Conservation (phyloP, 2,329 filamentous ascomycete genomes). For the Cladosporium halotolerans region DNA sequence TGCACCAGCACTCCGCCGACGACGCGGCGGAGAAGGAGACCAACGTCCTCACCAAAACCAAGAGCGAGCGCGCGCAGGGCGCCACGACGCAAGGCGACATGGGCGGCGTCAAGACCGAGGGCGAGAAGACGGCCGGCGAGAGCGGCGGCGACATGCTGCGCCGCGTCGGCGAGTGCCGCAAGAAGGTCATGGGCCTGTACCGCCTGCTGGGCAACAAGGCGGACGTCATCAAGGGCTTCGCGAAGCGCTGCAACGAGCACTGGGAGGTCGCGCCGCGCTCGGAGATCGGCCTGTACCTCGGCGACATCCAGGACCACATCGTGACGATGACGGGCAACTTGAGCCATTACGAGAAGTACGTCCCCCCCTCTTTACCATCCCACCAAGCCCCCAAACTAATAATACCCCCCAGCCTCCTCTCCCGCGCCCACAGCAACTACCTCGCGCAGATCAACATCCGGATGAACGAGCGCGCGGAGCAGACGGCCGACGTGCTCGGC, state of each 20-base stretch:
- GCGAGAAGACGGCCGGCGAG: conserved; percentile 36
- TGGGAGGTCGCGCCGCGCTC: conserved; percentile 93
- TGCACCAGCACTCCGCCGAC: conserved; percentile 57
- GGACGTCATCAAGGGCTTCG: conserved; percentile 98
- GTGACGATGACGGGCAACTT: conserved; percentile 97
- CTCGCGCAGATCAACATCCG: conserved; percentile 98
- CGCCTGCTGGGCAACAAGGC: conserved; percentile 92
- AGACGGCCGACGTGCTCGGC: conserved; percentile 89
- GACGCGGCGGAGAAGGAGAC: conserved; percentile 18
- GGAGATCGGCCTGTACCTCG: conserved; percentile 94
- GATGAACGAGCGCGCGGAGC: conserved; percentile 96
- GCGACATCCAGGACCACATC: conserved; percentile 98
- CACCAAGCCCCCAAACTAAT: conserved; percentile 15
- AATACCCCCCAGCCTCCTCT: conserved; percentile 60
- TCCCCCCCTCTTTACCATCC: conserved; percentile 16
- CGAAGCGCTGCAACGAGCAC: conserved; percentile 94
- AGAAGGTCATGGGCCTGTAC: conserved; percentile 95
- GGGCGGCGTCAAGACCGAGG: conserved; percentile 24
- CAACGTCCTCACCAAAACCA: conserved; percentile 19
- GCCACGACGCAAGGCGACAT: conserved; percentile 21
- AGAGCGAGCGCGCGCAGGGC: conserved; percentile 10
- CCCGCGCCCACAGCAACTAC: conserved; percentile 89
- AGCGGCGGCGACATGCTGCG: conserved; percentile 76
- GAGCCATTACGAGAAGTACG: conserved; percentile 90
- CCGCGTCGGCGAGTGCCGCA: conserved; percentile 86